Percentiles rank a stretch among this genome's conserved stretches.
Conservation (phyloP, 2,329 filamentous ascomycete species). For the Neopestalotiopsis sp. region DNA sequence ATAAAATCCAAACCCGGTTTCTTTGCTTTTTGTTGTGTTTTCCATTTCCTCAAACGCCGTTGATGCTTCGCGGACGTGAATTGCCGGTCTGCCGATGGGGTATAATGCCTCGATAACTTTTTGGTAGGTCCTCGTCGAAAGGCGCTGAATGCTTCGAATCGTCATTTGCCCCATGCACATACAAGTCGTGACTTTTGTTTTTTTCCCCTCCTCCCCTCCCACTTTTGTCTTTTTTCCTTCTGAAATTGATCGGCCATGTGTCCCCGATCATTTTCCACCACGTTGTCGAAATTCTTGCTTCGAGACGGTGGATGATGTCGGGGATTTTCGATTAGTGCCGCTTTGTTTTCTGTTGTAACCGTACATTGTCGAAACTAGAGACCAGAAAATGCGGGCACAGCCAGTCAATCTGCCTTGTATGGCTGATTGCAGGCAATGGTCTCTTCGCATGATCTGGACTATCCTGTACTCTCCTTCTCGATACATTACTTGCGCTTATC, state of each 20-base stretch:
- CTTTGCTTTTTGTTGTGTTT: neutral
- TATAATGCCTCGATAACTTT: constrained; percentile 19
- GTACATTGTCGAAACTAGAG: neutral
- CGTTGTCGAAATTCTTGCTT: neutral
- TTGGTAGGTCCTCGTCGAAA: neutral
- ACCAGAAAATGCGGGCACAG: neutral
- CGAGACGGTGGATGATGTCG: neutral
- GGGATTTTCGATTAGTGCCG: neutral
- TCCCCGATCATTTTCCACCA: neutral
- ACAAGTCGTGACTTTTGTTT: constrained; percentile 1
- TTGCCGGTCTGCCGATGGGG: constrained; percentile 9
- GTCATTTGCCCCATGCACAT: neutral
- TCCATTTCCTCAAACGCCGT: constrained; percentile 10
- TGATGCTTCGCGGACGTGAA: neutral
- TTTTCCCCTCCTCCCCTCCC: neutral
- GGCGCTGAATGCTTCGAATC: neutral
- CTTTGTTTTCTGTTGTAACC: neutral
- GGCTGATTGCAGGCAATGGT: neutral
- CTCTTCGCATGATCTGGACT: constrained; percentile 2
- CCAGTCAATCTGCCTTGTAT: neutral
- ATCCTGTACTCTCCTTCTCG: neutral
- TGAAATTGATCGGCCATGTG: neutral
- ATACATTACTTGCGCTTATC: constrained; percentile 31
- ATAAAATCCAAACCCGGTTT: neutral
- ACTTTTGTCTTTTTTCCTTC: neutral